These are phyloP conservation scores for Trapa bicornis DNA, from an alignment of 345 rosid species.

Conservation along the genomic window DNA sequence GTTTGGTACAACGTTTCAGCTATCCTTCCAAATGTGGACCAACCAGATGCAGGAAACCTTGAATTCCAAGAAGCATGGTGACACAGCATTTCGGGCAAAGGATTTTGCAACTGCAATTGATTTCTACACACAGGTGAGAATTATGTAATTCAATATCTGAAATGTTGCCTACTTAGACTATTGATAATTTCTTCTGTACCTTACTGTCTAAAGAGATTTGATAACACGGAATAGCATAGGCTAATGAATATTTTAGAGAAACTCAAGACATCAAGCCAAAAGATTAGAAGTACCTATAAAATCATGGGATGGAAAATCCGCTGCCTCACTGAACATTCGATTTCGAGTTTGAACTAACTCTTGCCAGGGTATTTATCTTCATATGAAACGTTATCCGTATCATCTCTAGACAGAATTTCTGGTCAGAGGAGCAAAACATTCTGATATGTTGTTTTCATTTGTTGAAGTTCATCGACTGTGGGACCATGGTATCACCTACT, in stretches of 20 bases:
- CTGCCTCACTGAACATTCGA: neutral
- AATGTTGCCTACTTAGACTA: neutral
- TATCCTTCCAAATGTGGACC: slow-evolving; percentile 98
- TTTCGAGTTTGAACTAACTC: neutral
- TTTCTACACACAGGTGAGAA: slow-evolving; percentile 68
- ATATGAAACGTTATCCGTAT: neutral
- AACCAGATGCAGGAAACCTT: slow-evolving; percentile 83
- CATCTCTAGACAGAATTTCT: neutral
- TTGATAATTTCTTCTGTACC: neutral
- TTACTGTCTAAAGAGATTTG: neutral
- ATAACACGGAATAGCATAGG: neutral
- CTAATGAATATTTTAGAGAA: neutral
- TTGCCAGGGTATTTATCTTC: neutral
- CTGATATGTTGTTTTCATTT: neutral
- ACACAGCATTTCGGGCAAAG: slow-evolving; percentile 77
- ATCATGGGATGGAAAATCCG: neutral
- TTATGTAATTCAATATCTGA: neutral
- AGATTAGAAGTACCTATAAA: neutral
- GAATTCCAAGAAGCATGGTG: slow-evolving; percentile 87
- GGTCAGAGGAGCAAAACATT: neutral
- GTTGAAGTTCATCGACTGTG: slow-evolving; percentile 68
- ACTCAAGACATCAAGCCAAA: neutral
- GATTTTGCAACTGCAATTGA: slow-evolving; percentile 67
- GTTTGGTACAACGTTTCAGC: slow-evolving; percentile 26
- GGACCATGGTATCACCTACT: slow-evolving; percentile 82